A percentile compares a stretch with the other conserved stretches of the same genome.
These are phyloP conservation scores for Globisporangium takayamanum DNA, from an alignment of 352 stramenopile species.

Conservation along the genomic window DNA sequence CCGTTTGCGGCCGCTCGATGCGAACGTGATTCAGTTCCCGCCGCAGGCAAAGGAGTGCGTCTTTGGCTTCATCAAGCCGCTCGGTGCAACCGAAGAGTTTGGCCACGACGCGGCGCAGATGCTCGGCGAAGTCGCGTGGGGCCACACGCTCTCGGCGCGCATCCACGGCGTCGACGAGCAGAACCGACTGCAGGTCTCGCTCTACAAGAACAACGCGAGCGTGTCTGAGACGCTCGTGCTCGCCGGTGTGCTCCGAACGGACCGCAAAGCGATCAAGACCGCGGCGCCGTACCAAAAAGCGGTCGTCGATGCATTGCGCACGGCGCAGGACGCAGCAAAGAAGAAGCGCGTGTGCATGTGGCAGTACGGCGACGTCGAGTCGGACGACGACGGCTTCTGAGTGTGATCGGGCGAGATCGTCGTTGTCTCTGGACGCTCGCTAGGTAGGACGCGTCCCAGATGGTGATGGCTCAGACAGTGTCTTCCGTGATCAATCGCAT, in stretches of 20 bases:
- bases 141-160: constrained; percentile 81
- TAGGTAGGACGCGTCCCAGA: too few relatives aligned
- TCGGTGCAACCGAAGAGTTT: constrained; percentile 87
- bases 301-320: constrained; percentile 85
- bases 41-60: constrained; percentile 82
- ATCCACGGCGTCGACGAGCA: constrained; percentile 70
- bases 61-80: constrained; percentile 83
- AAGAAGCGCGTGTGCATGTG: constrained; percentile 92
- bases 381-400: constrained; percentile 86
- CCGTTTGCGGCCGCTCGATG: constrained; percentile 88
- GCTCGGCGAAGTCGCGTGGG: constrained; percentile 89
- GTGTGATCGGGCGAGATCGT: background rate
- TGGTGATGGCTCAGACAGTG: too few relatives aligned
- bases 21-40: constrained; percentile 84
- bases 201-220: constrained; percentile 76
- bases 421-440: too few relatives aligned
- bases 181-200: constrained; percentile 61
- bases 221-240: constrained; percentile 89
- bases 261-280: constrained; percentile 71
- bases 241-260: constrained; percentile 83
- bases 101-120: constrained; percentile 88
- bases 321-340: constrained; percentile 90
- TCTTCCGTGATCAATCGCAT: too few relatives aligned
- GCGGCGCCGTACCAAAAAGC: constrained; percentile 67
- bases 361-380: constrained; percentile 96